Evolutionary conservation across 169 alveolate species (phyloP), one percentile per base, ranked within the genome.

Genomic region (Plasmodium fragile): DNA sequence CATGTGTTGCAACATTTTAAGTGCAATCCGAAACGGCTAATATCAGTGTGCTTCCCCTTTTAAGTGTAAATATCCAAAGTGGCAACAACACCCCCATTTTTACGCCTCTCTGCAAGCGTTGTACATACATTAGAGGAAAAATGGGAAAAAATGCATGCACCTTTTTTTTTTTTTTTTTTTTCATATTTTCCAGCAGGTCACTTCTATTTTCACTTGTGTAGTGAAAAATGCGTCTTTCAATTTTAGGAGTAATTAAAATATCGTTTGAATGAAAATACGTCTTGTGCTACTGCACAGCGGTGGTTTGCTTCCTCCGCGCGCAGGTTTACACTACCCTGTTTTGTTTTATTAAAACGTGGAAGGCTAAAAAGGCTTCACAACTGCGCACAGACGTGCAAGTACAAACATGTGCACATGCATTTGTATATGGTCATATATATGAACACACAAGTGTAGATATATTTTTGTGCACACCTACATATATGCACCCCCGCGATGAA

Each of bases 91-190:
- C 36, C 10, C 75, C 30, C 36, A n/a, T n/a, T 18, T 1, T 3
- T 2, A 1, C 36, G n/a, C 36, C 75, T 25, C 53, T 75, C 49
- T 25, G 25, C 71, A 34, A n/a, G 11, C 53, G 32, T 78, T 78
- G 83, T 78, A 78, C 32, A 78, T 78, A 78, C 83, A 78, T n/a
- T 78, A 32, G 32, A 78, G 7, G 32, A 41, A 8, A 78, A 13
- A n/a, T 7, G 8, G 72, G 55, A 49, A 78, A 39, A 43, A 11
- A 30, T 73, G 22, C 53, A 73, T 34, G 45, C n/a, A 73, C 34
- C 11, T 34, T 73, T 34, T 34, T 39, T 34, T 72, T 22, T 72
- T 72, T 22, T 72, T 72, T 73, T 72, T 72, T 72, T 72, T 73
- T 73, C 34, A 32, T 30, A n/a, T 73, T 73, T 73, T 73, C 43